Evolutionary conservation across 2,329 filamentous ascomycete species (phyloP), one percentile per base, ranked within the genome.

Genomic region (Keithomyces neogunnii): DNA sequence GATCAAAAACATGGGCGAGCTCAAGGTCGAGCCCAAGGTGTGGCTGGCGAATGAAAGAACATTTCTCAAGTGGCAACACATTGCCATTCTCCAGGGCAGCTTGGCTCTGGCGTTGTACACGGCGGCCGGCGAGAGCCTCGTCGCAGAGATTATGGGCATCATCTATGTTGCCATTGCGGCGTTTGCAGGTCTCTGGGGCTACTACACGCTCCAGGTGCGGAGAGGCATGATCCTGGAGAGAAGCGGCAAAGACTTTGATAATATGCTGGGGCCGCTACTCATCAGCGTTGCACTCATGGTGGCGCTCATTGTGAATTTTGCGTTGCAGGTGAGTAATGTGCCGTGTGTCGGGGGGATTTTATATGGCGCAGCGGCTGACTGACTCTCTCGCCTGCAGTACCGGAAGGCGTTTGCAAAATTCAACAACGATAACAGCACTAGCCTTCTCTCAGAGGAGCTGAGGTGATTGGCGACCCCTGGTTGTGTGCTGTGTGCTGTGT

Each of bases 11-110:
- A 81, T 86, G 35, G 92, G 93, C 3, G 88, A 90, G 36, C 80
- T 97, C 57, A 87, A 90, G 64, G 89, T 99, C 52, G 93, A 99
- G 72, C 90, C 89, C 55, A 99, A 99, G 71, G 92, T 99, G 32
- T 99, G 93, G 92, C 84, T 99, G 52, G 93, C 93, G 50, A 99
- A 99, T 69, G 92, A 99, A 72, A 86, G 93, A 55, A 99, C 93
- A 0, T 99, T 96, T 66, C 85, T 99, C 69, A 97, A 96, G 69
- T 99, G 93, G 93, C 89, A 97, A 73, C 91, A 97, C 67, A 90
- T 99, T 62, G 86, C 84, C 55, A 82, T 99, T 47, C 77, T 99
- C 11, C 82, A 99, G 29, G 91, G 90, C 38, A 84, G 85, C 28
- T 72, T 99, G 32, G 88, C 89, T 0, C 73, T 99, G 10, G 88